Percentiles rank a stretch among this genome's conserved stretches.
These are phyloP conservation scores for Rhodotorula paludigena DNA, from an alignment of 768 basidiomycete genomes.

Conservation along the genomic window DNA sequence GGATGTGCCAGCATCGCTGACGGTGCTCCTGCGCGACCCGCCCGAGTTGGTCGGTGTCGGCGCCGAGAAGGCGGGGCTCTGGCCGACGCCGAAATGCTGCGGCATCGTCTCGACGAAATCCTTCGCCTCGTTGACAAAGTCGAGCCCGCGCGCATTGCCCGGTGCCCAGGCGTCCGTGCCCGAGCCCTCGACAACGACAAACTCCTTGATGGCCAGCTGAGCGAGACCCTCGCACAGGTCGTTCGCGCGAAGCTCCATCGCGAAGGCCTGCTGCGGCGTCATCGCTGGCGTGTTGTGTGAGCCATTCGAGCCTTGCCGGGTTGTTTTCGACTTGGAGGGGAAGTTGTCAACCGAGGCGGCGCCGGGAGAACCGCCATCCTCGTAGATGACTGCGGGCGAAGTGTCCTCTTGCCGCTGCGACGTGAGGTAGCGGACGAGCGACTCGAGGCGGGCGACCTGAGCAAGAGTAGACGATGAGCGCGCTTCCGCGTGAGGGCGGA, in stretches of 20 bases:
- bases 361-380: background rate
- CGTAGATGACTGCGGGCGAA: background rate
- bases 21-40: too few relatives aligned
- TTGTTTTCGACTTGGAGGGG: background rate
- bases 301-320: background rate
- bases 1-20: background rate
- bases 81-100: slow-evolving; percentile 28
- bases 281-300: background rate
- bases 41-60: too few relatives aligned
- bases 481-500: too few relatives aligned
- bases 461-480: too few relatives aligned
- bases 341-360: slow-evolving; percentile 3
- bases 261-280: background rate
- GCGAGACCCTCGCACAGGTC: slow-evolving; percentile 34
- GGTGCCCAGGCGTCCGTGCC: slow-evolving; percentile 33
- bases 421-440: slow-evolving; percentile 33
- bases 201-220: slow-evolving; percentile 34
- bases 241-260: slow-evolving; percentile 31
- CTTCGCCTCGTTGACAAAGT: slow-evolving; percentile 27
- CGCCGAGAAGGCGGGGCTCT: slow-evolving; percentile 3
- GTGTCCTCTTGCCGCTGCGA: slow-evolving; percentile 8
- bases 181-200: slow-evolving; percentile 34
- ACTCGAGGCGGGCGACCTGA: slow-evolving; percentile 34
- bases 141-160: slow-evolving; percentile 11
- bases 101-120: slow-evolving; percentile 29